A percentile compares a stretch with the other conserved stretches of the same genome.
These are phyloP conservation scores for Kwoniella heveanensis DNA, from an alignment of 768 basidiomycete genomes.

Conservation along the genomic window DNA sequence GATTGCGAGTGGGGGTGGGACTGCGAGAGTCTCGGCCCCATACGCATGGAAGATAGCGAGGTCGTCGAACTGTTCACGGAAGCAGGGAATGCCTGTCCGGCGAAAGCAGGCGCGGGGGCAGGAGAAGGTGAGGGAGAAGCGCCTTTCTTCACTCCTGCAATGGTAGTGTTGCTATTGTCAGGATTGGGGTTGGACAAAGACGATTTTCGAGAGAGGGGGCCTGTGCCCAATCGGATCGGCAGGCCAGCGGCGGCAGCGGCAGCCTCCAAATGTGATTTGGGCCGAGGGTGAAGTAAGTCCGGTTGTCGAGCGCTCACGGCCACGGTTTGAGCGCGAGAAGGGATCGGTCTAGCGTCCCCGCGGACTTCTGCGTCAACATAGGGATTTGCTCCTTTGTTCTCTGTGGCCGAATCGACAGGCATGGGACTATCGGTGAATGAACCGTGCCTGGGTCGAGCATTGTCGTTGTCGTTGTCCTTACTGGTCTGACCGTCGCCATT, in stretches of 20 bases:
- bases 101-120: neutral
- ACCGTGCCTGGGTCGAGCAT: neutral
- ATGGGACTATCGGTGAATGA: neutral
- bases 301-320: neutral
- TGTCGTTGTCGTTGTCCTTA: neutral
- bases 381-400: neutral
- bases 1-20: no score
- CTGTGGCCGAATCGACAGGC: neutral
- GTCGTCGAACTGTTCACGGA: slow-evolving; percentile 10
- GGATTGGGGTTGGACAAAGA: neutral
- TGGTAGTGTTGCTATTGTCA: no score
- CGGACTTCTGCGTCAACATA: no score
- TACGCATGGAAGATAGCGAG: slow-evolving; percentile 9
- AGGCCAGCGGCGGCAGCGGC: neutral
- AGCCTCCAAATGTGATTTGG: neutral
- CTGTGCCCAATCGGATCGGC: neutral
- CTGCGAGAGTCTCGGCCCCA: slow-evolving; percentile 12
- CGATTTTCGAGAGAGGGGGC: neutral
- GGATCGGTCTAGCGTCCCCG: neutral
- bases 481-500: neutral
- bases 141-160: no score
- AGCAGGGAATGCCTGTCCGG: neutral
- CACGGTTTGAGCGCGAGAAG: neutral
- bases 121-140: neutral
- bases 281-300: neutral